Conservation (phyloP, 805 yeast genomes). For the Ogataea neopini region DNA sequence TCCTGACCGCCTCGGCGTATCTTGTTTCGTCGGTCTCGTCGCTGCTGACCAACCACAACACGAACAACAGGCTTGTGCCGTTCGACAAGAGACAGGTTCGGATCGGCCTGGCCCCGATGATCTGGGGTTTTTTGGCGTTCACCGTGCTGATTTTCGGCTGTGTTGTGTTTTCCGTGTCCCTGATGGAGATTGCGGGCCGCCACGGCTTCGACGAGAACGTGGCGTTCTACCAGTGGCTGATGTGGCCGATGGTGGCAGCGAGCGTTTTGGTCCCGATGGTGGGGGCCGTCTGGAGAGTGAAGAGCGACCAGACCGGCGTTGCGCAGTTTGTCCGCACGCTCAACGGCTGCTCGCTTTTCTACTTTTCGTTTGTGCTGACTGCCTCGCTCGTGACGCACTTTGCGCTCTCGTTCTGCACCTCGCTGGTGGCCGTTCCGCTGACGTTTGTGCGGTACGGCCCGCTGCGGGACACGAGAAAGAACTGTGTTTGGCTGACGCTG, state of each 20-base stretch:
- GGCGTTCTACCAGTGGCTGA: conserved; percentile 13
- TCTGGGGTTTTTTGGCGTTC: conserved; percentile 34
- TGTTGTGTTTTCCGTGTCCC: conserved; percentile 30
- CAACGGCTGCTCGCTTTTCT: conserved; percentile 43
- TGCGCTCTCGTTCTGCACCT: conserved; percentile 72
- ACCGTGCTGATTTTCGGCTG: conserved; percentile 26
- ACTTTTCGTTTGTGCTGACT: conserved; percentile 66
- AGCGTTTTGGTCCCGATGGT: conserved; percentile 20
- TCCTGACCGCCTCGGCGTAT: conserved; percentile 66
- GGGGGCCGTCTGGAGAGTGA: conserved; percentile 2
- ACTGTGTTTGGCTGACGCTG: conserved; percentile 27
- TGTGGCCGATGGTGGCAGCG: conserved; percentile 15
- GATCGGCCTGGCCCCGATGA: conserved; percentile 29
- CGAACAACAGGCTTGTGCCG: conserved; percentile 17
- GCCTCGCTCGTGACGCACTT: conserved; percentile 82
- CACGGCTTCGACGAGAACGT: conserved; percentile 13
- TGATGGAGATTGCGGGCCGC: conserved; percentile 14
- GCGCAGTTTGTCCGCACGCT: conserved; percentile 29
- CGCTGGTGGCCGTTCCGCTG: conserved; percentile 73
- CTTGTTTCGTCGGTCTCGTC: conserved; percentile 66
- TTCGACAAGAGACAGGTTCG: conserved; percentile 12
- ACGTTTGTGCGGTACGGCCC: conserved; percentile 52
- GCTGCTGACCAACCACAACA: conserved; percentile 46
- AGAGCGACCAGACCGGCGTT: conserved; percentile 4
- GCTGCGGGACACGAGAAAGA: conserved; percentile 15